Conservation (phyloP, 31 red algal species). For the Porphyra umbilicalis region DNA sequence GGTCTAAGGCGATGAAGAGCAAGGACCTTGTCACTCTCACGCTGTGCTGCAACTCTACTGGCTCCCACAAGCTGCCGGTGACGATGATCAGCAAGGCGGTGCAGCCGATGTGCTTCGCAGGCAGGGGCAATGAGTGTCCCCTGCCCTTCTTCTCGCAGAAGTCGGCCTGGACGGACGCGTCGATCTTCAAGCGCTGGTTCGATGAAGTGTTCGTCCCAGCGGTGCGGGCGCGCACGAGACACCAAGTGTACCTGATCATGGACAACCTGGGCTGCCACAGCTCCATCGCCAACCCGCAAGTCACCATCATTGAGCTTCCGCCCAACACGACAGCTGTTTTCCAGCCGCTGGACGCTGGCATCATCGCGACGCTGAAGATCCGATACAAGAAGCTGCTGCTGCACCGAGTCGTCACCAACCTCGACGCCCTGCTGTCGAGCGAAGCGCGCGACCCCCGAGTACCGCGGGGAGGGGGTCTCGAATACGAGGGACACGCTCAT, state of each 20-base stretch:
- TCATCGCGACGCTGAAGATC: background rate
- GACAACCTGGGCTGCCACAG: background rate
- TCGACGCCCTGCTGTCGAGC: background rate
- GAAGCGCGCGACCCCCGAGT: background rate
- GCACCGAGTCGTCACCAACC: background rate
- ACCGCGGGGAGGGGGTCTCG: background rate
- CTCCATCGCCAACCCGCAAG: background rate
- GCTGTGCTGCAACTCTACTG: conserved; percentile 16
- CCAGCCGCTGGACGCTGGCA: background rate
- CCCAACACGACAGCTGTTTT: background rate
- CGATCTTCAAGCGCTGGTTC: conserved; percentile 4
- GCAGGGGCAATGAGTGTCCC: background rate
- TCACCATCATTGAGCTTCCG: background rate
- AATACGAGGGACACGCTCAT: background rate
- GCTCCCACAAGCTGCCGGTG: conserved; percentile 1
- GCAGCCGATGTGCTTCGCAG: conserved; percentile 10
- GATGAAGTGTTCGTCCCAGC: background rate
- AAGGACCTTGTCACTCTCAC: conserved; percentile 3
- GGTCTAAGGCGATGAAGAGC: conserved; percentile 14
- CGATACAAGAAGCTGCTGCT: background rate
- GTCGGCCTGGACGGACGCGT: conserved; percentile 6
- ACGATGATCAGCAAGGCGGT: conserved; percentile 4
- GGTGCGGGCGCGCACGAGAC: background rate
- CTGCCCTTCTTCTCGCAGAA: conserved; percentile 14
- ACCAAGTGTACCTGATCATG: background rate